These are phyloP conservation scores for Leccinum fallax DNA, from an alignment of 1,284 basidiomycete genomes.

Conservation along the genomic window DNA sequence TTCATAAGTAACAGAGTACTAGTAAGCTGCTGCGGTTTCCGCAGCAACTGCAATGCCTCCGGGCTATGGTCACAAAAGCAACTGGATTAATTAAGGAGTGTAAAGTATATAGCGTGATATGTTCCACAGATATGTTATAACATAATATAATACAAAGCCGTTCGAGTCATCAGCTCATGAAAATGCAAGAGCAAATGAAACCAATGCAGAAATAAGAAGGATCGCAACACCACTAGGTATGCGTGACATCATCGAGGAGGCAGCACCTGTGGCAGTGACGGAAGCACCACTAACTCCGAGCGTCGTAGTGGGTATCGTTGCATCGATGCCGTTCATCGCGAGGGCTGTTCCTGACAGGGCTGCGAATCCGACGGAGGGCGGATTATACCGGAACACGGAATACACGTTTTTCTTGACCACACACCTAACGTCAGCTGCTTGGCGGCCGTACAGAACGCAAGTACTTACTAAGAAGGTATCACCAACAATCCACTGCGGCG, in stretches of 20 bases:
- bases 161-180: background rate
- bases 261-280: slow-evolving; percentile 15
- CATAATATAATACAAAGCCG: background rate
- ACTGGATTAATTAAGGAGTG: background rate
- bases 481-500: slow-evolving; percentile 32
- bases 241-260: slow-evolving; percentile 9
- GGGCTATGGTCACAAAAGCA: too few relatives aligned
- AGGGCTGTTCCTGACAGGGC: slow-evolving; percentile 30
- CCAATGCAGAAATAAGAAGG: slow-evolving; percentile 11
- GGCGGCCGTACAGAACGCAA: background rate
- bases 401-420: slow-evolving; percentile 35
- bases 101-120: background rate
- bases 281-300: slow-evolving; percentile 22
- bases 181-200: slow-evolving; percentile 12
- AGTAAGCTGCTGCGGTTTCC: background rate
- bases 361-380: slow-evolving; percentile 35
- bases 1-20: too few relatives aligned
- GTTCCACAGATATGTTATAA: background rate
- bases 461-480: slow-evolving; percentile 30
- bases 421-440: slow-evolving; percentile 6
- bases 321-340: slow-evolving; percentile 28
- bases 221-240: background rate
- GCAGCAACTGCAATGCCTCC: background rate
- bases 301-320: slow-evolving; percentile 26
- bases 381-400: slow-evolving; percentile 33